Evolutionary conservation across 2,329 filamentous ascomycete species (phyloP), one percentile per base, ranked within the genome.

Genomic region (Hypoxylon sp.): DNA sequence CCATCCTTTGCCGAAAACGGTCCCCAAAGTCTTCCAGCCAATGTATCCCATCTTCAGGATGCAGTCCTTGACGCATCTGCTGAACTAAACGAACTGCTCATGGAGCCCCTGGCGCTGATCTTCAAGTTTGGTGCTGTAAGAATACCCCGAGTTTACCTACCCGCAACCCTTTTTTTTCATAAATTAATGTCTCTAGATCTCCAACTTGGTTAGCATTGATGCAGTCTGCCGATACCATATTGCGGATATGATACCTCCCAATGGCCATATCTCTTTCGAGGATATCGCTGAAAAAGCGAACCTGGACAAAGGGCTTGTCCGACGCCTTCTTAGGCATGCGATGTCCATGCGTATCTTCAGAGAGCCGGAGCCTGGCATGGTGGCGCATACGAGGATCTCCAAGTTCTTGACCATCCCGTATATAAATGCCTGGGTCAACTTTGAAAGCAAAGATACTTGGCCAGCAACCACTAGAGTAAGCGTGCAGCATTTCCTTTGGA

Each of bases 41-140:
- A 63, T 38, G 23, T 55, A n/a, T 21, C 6, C 41, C 38, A 68
- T 36, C 21, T 72, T 57, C 63, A 48, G 32, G 68, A 70, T 67
- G 65, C 30, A 30, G 60, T 73, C 9, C 61, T 72, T 32, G 71
- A 73, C 55, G 69, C 71, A 14, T 72, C 71, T 50, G 63, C 71
- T 21, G 71, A 73, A 19, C 46, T 73, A 2, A 63, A 72, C 46
- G 71, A 73, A 19, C 10, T 73, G 7, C 69, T 73, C 14, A 90
- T 86, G 89, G 90, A 61, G 85, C 84, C 45, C 84, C 88, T 73
- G 19, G 28, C 25, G n/a, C 52, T 72, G 28, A 48, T 63, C 52
- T 73, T 46, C 63, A 72, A 67, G 36, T 70, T 70, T 19, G 28
- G 11, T 23, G 67, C n/a, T 17, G 70, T 73, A 69, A 68, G 67